Conservation (phyloP, 75 land plant species). For the Larix kaempferi region DNA sequence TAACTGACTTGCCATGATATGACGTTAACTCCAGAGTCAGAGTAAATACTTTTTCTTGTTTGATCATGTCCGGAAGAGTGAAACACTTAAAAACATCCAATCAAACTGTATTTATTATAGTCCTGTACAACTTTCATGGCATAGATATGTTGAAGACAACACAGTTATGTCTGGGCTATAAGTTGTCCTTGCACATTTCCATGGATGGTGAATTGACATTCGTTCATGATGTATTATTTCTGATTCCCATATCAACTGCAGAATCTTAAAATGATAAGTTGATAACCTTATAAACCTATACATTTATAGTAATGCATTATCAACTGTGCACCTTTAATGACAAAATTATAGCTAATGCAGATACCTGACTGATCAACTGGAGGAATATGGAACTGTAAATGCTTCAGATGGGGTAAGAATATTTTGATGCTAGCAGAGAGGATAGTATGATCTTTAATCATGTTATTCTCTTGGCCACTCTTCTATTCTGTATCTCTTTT, state of each 20-base stretch:
- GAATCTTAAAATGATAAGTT: not conserved
- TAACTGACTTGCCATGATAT: no score
- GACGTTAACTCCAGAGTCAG: not conserved
- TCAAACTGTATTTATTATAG: no score
- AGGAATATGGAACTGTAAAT: constrained; percentile 39
- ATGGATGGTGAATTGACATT: not conserved
- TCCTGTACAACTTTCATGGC: not conserved
- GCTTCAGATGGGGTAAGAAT: constrained; percentile 42
- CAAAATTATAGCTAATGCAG: constrained; percentile 28
- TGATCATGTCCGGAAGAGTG: not conserved
- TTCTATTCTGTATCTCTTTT: constrained; percentile 1
- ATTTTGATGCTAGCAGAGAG: not conserved
- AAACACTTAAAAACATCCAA: not conserved
- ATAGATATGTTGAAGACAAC: not conserved
- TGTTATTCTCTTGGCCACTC: not conserved
- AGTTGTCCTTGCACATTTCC: not conserved
- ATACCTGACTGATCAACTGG: constrained; percentile 49
- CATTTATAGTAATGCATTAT: not conserved
- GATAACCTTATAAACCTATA: not conserved
- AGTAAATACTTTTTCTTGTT: not conserved
- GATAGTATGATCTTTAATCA: not conserved
- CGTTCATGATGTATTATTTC: not conserved
- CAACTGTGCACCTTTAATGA: not conserved
- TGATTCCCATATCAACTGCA: not conserved
- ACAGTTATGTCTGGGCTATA: not conserved